Evolutionary conservation across 805 yeast species (phyloP), one percentile per base, ranked within the genome.

Genomic region (Pichia kluyveri): DNA sequence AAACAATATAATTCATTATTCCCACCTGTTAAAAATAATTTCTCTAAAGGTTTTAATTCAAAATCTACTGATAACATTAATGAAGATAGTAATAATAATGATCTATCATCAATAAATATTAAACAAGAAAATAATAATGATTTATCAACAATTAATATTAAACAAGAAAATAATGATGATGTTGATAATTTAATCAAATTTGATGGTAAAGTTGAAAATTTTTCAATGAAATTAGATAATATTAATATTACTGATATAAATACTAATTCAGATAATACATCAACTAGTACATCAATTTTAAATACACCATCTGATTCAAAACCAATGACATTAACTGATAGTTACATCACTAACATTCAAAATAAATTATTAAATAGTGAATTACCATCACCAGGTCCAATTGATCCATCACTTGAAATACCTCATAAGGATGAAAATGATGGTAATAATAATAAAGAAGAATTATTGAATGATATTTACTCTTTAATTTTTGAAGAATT

Each of bases 401-500:
- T 34, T 7, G 12, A 15, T 34, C 9, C 12, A 8, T 34, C 37
- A 34, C 37, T 34, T 34, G 37, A 12, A 34, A 7, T 34, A 6
- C 26, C 26, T 1, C 3, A 4, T 4, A 23, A 23, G 5, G 18
- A 34, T 34, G 37, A 34, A 14, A 14, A 27, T 9, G 17, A 41
- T 9, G 8, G 36, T 15, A 28, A 23, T 44, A 42, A 32, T 40
- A 34, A 43, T 47, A 44, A 60, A 55, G 49, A 63, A 50, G 69
- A 60, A 40, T 60, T 68, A 23, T 56, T 70, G 50, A 65, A 64
- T 40, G 77, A 73, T 53, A 69, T 72, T 44, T 72, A 73, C 50
- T 68, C 74, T 0, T 54, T 72, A 55, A 69, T 73, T n/a, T 70
- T 70, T 55, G 74, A 70, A 52, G 76, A 71, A 40, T 64, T 62